Percentiles rank a stretch among this genome's conserved stretches.
phyloP scores from a whole-genome alignment of 164 flowering plant species.

The Nymphaea thermarum region DNA sequence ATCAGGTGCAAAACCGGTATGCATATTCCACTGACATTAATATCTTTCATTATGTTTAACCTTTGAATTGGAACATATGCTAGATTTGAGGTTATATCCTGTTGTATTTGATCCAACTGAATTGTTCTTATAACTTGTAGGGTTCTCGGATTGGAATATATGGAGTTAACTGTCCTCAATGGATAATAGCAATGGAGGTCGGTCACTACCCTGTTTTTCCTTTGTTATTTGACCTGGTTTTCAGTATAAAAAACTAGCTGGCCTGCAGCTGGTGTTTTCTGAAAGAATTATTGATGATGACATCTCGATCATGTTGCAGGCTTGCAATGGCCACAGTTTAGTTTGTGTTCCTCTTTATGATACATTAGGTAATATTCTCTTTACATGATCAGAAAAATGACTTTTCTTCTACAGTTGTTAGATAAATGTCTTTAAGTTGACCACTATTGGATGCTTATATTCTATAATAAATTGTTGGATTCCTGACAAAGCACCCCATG shows the following conservation, averaged over 20 bases:
- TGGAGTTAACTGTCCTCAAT: constrained; percentile 88
- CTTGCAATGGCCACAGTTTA: constrained; percentile 73
- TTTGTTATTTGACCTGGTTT: not conserved
- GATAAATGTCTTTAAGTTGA: too few species aligned
- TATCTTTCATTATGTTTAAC: too few species aligned
- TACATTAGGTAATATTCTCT: constrained; percentile 55
- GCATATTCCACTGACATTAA: constrained; percentile 4
- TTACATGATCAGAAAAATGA: too few species aligned
- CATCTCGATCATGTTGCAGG: constrained; percentile 30
- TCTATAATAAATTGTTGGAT: too few species aligned
- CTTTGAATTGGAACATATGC: too few species aligned
- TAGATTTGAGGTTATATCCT: too few species aligned
- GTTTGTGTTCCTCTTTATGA: constrained; percentile 95
- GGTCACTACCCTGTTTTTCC: not conserved
- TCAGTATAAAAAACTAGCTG: not conserved
- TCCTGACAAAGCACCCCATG: too few species aligned
- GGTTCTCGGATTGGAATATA: constrained; percentile 76
- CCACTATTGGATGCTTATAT: too few species aligned
- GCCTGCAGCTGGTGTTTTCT: not conserved
- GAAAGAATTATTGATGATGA: too few species aligned
- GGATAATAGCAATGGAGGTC: constrained; percentile 97
- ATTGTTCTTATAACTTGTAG: constrained; percentile 15
- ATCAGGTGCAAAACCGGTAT: constrained; percentile 78
- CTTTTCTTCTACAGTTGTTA: too few species aligned
- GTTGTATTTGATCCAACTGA: too few species aligned